Percentiles rank a stretch among this genome's conserved stretches.
phyloP scores from a whole-genome alignment of 345 rosid species.

The Gossypium turneri region DNA sequence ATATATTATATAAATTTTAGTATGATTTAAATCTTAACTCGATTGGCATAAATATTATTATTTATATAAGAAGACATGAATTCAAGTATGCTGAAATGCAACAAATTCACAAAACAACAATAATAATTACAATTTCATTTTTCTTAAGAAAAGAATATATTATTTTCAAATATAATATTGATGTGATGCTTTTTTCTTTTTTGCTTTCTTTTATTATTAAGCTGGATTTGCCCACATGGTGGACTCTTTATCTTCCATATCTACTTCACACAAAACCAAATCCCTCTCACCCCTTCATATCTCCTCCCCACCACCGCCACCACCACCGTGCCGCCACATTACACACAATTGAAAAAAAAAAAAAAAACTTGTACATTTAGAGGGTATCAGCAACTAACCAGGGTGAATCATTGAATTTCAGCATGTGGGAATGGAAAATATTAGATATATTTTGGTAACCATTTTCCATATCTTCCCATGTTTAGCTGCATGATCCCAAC shows the following conservation, averaged over 20 bases:
- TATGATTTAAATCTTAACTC: too few relatives aligned
- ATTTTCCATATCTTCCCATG: neutral
- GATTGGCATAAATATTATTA: too few relatives aligned
- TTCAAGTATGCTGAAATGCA: accelerated
- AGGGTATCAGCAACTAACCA: constrained; percentile 3
- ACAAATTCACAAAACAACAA: neutral
- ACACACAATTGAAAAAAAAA: neutral
- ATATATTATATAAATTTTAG: too few relatives aligned
- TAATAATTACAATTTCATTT: neutral
- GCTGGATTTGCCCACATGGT: neutral
- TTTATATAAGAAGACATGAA: accelerated
- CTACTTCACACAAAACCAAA: neutral
- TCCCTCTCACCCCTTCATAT: neutral
- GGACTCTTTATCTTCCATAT: too few relatives aligned
- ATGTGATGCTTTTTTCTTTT: neutral
- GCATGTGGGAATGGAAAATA: neutral
- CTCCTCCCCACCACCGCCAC: neutral
- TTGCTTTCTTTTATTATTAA: neutral
- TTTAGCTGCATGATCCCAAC: neutral
- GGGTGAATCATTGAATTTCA: constrained; percentile 7
- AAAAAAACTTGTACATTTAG: neutral
- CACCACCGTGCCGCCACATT: neutral
- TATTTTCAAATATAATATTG: neutral
- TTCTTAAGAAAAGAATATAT: neutral
- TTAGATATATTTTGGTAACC: too few relatives aligned